phyloP scores from a whole-genome alignment of 768 basidiomycete species.

The Chalciporus pseudorubinellus region DNA sequence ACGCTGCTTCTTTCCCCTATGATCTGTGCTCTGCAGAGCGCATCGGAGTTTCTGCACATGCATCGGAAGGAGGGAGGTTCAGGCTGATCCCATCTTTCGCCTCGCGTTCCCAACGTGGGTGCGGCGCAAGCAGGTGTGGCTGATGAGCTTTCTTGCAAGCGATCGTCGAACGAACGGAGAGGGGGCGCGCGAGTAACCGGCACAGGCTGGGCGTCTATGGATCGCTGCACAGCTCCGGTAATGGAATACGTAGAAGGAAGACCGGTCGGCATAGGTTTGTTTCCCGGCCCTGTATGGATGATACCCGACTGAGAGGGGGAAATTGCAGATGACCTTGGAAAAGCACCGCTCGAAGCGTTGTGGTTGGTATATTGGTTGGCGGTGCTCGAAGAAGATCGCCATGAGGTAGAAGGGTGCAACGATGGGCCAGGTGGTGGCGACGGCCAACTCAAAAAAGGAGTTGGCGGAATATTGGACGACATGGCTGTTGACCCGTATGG shows the following conservation, averaged over 20 bases:
- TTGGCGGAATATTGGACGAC: background rate
- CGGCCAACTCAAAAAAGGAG: background rate
- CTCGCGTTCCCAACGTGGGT: constrained; percentile 1
- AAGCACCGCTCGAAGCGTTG: background rate
- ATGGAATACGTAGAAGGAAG: background rate
- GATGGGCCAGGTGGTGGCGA: background rate
- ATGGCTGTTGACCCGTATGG: background rate
- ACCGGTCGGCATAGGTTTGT: background rate
- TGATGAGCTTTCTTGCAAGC: constrained; percentile 3
- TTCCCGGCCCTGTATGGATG: background rate
- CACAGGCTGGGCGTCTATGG: background rate
- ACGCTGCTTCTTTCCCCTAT: no score
- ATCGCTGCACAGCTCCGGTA: background rate
- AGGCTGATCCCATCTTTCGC: constrained; percentile 7
- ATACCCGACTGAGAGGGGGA: background rate
- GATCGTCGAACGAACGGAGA: background rate
- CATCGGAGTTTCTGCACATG: no score
- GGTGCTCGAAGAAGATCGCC: constrained; percentile 3
- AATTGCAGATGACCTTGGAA: background rate
- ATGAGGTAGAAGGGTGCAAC: constrained; percentile 2
- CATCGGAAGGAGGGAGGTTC: no score
- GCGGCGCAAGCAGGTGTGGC: constrained; percentile 13
- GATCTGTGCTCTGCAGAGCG: no score
- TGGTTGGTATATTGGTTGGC: background rate
- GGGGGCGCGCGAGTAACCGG: constrained; percentile 10